Percentiles rank a stretch among this genome's conserved stretches.
Conservation (phyloP, 768 basidiomycete species). For the Boletellus ananas region DNA sequence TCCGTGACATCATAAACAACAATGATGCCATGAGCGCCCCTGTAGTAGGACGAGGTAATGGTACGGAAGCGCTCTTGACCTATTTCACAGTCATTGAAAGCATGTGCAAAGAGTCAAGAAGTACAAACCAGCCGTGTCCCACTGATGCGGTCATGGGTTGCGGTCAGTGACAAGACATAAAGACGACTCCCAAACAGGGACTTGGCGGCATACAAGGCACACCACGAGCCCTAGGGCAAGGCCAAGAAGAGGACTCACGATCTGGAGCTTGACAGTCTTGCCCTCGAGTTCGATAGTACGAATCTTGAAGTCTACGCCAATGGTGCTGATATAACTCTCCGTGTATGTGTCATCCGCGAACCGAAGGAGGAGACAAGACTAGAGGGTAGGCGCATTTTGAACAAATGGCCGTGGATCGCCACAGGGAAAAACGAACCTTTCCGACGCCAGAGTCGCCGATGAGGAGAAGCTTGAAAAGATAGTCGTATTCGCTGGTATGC, state of each 20-base stretch:
- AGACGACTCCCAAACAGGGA: background rate
- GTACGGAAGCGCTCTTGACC: slow-evolving; percentile 99
- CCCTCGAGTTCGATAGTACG: slow-evolving; percentile 98
- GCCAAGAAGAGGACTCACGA: slow-evolving; percentile 54
- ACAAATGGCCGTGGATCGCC: slow-evolving; percentile 15
- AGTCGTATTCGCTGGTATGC: slow-evolving; percentile 95
- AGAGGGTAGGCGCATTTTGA: slow-evolving; percentile 28
- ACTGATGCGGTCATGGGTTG: slow-evolving; percentile 40
- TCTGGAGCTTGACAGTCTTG: slow-evolving; percentile 97
- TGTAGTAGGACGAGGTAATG: slow-evolving; percentile 99
- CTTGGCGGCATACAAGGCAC: background rate
- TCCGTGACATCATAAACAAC: slow-evolving; percentile 99
- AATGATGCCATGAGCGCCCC: slow-evolving; percentile 97
- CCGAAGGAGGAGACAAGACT: slow-evolving; percentile 90
- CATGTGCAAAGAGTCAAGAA: background rate
- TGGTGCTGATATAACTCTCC: slow-evolving; percentile 95
- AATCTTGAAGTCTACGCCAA: slow-evolving; percentile 99
- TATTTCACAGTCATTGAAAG: slow-evolving; percentile 26
- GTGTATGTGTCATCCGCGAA: slow-evolving; percentile 98
- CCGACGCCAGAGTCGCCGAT: slow-evolving; percentile 96
- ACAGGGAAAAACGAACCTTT: slow-evolving; percentile 51
- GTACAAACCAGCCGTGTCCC: slow-evolving; percentile 89
- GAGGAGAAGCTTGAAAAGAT: slow-evolving; percentile 93
- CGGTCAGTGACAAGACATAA: slow-evolving; percentile 7
- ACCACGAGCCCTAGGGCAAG: background rate